Conservation (phyloP, 768 basidiomycete genomes). For the Tylopilus rubrobrunneus region DNA sequence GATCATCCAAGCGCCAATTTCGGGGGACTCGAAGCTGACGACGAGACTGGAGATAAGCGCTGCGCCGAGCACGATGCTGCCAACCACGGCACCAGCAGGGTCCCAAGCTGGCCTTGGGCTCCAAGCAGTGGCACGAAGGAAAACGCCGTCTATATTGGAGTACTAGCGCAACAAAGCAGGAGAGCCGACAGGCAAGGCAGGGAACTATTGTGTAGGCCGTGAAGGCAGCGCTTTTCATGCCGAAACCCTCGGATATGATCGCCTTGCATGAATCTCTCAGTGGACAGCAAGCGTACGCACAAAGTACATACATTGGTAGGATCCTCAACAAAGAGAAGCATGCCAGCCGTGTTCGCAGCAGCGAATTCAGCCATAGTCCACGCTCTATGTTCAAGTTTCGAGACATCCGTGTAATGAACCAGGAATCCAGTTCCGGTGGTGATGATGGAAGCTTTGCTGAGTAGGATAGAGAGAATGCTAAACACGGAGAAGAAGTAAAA, state of each 20-base stretch:
- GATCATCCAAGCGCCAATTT: conserved; percentile 83
- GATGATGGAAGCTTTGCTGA: conserved; percentile 86
- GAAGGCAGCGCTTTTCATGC: conserved; percentile 58
- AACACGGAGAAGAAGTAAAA: conserved; percentile 82
- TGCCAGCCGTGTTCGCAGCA: too few species aligned
- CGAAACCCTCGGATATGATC: neutral
- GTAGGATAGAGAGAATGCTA: conserved; percentile 64
- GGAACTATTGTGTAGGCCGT: conserved; percentile 83
- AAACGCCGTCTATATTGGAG: conserved; percentile 57
- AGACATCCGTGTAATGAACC: too few species aligned
- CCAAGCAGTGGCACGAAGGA: conserved; percentile 40
- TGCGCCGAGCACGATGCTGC: conserved; percentile 57
- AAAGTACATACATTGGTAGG: too few species aligned
- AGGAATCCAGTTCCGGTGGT: too few species aligned
- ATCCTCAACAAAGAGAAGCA: too few species aligned
- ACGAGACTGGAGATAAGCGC: conserved; percentile 74
- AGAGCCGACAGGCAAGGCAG: conserved; percentile 62
- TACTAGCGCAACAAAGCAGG: conserved; percentile 55
- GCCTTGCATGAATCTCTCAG: too few species aligned
- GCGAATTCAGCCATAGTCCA: too few species aligned
- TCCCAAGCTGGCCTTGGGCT: conserved; percentile 63
- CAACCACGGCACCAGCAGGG: conserved; percentile 69
- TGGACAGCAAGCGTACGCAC: too few species aligned
- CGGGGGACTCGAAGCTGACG: conserved; percentile 56
- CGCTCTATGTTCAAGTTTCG: too few species aligned